Conservation (phyloP, 306 rosid genomes). For the Trifolium dubium region DNA sequence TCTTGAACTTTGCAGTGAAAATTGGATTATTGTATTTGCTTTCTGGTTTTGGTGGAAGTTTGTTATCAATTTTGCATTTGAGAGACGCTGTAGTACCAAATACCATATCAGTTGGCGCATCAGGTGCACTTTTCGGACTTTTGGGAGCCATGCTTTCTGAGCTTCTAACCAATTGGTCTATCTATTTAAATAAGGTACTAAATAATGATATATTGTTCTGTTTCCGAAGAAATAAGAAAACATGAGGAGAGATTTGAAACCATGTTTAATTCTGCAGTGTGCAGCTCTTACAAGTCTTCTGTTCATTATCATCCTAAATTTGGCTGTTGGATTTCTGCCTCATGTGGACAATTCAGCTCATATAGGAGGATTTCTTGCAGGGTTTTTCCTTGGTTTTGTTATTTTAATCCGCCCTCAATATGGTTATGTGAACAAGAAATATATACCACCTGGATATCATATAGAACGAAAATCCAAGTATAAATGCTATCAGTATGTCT, state of each 20-base stretch:
- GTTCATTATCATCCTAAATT: constrained; percentile 61
- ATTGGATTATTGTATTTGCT: constrained; percentile 68
- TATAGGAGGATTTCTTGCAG: constrained; percentile 81
- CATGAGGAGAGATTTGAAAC: constrained; percentile 5
- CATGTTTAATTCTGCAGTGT: constrained; percentile 56
- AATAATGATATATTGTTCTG: neutral
- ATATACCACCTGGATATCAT: constrained; percentile 68
- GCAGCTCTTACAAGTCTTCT: constrained; percentile 62
- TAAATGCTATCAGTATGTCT: constrained; percentile 68
- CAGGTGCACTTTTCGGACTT: constrained; percentile 93
- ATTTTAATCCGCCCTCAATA: constrained; percentile 78
- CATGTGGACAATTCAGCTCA: constrained; percentile 91
- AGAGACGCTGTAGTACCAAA: neutral
- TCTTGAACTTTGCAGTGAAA: constrained; percentile 65
- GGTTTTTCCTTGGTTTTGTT: constrained; percentile 79
- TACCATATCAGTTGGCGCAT: constrained; percentile 84
- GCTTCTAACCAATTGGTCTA: constrained; percentile 91
- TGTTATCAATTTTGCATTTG: constrained; percentile 57
- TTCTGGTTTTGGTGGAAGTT: constrained; percentile 84
- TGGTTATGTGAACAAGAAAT: constrained; percentile 67
- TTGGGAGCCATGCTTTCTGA: constrained; percentile 95
- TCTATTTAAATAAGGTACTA: constrained; percentile 72
- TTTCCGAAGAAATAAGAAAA: neutral
- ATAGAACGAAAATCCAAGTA: constrained; percentile 60
- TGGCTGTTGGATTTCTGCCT: constrained; percentile 88